Base-by-base conservation (phyloP, 495 filamentous ascomycete species). In the Barbatosphaeria neglecta region DNA sequence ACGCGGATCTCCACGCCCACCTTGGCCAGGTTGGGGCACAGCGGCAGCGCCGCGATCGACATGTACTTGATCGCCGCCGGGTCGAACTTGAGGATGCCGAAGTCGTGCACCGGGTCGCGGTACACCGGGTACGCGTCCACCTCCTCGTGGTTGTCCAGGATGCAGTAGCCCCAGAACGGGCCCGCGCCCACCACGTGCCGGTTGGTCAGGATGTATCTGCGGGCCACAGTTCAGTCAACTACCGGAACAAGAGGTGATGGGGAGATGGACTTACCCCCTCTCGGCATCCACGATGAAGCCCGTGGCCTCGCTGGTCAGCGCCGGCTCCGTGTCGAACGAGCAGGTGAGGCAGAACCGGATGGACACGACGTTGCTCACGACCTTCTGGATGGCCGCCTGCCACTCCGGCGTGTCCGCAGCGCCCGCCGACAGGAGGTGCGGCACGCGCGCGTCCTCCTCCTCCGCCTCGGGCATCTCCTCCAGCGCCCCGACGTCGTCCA, bases 331-430 rank as follows among this genome's bases (percentile, higher is more conserved):
- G 60, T 99, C 92, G 60, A 99, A 99, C 4, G 92, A 88, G 65
- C 87, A 95, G 1, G 93, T 97, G 69, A 96, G 90, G 61, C 90
- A 97, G 70, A 99, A 99, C 50, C 94, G 86, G 61, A 99, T 97
- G 11, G 88, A 94, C 24, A 99, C 93, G 1, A 96, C 92, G 44
- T 84, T 93, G 51, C 78, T 76, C 19, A 99, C 90, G 2, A 96
- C 93, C 37, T 75, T 79, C 69, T 97, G 88, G 51, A 99, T 95
- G 3, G 90, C 95, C 11, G 79, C 83, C 61, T 97, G 93, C 92
- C 92, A 99, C 65, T 98, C 93, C 22, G 84, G 87, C 8, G 87
- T 90, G 54, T 98, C 90, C 33, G 86, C 78, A 23, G 80, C 70
- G 25, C 80, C 70, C 1, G 77, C 74, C 37, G 67, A 68, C 6